These are phyloP conservation scores for Mycena citricolor DNA, from an alignment of 1,284 basidiomycete species.

Conservation along the genomic window DNA sequence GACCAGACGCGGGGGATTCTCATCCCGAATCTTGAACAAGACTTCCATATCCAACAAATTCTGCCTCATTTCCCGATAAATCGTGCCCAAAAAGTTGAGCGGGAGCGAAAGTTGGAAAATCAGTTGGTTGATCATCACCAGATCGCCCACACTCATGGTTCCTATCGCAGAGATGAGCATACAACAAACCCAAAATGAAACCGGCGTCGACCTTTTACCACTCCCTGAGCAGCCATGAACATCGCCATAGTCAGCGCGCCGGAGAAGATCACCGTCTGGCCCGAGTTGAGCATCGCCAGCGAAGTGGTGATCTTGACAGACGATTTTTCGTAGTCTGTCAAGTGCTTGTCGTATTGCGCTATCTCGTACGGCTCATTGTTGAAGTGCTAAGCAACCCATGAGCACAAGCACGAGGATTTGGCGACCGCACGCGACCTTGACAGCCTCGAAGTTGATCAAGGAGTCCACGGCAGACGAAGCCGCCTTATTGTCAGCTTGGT, in stretches of 20 bases:
- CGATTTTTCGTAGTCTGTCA: conserved; percentile 86
- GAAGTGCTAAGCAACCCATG: conserved; percentile 69
- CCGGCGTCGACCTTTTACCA: conserved; percentile 69
- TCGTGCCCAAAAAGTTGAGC: conserved; percentile 94
- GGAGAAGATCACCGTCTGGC: conserved; percentile 96
- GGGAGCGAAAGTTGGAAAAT: conserved; percentile 97
- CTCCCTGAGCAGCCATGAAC: conserved; percentile 94
- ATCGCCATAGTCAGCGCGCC: conserved; percentile 92
- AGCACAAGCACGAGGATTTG: background rate
- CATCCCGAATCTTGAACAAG: conserved; percentile 87
- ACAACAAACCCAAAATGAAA: background rate
- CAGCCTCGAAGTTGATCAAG: conserved; percentile 96
- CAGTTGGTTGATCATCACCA: conserved; percentile 99
- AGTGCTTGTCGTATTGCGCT: conserved; percentile 87
- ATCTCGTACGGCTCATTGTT: conserved; percentile 96
- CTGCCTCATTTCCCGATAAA: conserved; percentile 95
- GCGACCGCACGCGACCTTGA: conserved; percentile 66
- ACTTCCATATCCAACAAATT: conserved; percentile 97
- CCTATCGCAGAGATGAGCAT: conserved; percentile 45
- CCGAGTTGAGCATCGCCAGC: conserved; percentile 91
- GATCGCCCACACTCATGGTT: conserved; percentile 96
- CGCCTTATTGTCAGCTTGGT: conserved; percentile 94
- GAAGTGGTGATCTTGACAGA: conserved; percentile 96
- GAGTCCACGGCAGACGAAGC: conserved; percentile 94
- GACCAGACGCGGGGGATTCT: conserved; percentile 64